Evolutionary conservation across 495 filamentous ascomycete species (phyloP).

Genomic region (Sphaerosporella brunnea): DNA sequence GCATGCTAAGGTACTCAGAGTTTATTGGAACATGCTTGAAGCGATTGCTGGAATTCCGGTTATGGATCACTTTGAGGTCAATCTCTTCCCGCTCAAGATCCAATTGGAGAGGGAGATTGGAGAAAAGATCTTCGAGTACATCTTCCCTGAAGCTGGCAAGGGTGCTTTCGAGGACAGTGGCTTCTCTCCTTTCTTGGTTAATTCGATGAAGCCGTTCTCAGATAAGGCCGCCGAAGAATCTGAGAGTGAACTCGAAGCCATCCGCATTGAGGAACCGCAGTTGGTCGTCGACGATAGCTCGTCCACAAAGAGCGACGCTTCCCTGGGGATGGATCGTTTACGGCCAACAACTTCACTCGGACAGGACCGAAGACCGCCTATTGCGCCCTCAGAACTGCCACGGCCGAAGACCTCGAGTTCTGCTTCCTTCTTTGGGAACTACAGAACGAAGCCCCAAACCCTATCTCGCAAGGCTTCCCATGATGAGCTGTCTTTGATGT

Average conservation of each 20-base stretch:
- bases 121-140: conserved; percentile 90
- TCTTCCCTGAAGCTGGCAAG: conserved; percentile 67
- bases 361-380: conserved; percentile 13
- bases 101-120: conserved; percentile 88
- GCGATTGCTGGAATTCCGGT: conserved; percentile 96
- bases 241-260: conserved; percentile 33
- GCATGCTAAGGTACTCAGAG: conserved; percentile 57
- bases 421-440: conserved; percentile 5
- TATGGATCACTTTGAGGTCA: conserved; percentile 91
- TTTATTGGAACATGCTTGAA: conserved; percentile 95
- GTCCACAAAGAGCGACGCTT: conserved; percentile 22
- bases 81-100: conserved; percentile 78
- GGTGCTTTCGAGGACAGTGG: conserved; percentile 43
- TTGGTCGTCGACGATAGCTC: conserved; percentile 21
- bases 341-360: conserved; percentile 17
- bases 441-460: neutral
- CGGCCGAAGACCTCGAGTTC: conserved; percentile 5
- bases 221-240: conserved; percentile 44
- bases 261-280: conserved; percentile 3
- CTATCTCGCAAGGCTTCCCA: conserved; percentile 16
- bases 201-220: conserved; percentile 42
- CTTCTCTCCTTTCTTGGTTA: conserved; percentile 68
- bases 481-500: conserved; percentile 18
- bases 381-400: conserved; percentile 9
- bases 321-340: conserved; percentile 10